phyloP scores from a whole-genome alignment of 768 basidiomycete genomes.

The Nidula microcarpa region DNA sequence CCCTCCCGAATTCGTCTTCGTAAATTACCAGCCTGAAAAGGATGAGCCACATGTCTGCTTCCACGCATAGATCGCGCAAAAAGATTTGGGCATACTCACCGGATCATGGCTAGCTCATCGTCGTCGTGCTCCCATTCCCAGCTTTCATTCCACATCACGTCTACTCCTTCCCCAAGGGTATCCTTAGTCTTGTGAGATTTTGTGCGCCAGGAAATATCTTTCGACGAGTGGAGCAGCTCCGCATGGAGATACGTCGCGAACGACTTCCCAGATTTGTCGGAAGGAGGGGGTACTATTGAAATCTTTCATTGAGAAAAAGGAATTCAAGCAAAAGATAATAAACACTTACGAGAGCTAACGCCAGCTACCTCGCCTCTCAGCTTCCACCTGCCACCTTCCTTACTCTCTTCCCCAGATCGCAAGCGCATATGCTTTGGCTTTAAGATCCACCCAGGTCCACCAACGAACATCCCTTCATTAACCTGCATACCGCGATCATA shows the following conservation, averaged over 20 bases:
- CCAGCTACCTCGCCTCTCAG: constrained; percentile 36
- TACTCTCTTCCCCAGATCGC: constrained; percentile 1
- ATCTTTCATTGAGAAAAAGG: not conserved
- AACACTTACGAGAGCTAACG: constrained; percentile 37
- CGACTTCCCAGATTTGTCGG: constrained; percentile 29
- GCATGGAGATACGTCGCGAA: constrained; percentile 42
- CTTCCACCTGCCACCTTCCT: constrained; percentile 7
- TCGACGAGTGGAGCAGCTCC: constrained; percentile 37
- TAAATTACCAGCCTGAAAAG: constrained; percentile 27
- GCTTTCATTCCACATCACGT: constrained; percentile 37
- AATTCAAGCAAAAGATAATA: not conserved
- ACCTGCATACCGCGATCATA: constrained; percentile 56
- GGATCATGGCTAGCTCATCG: constrained; percentile 52
- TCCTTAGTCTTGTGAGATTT: constrained; percentile 32
- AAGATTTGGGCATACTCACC: constrained; percentile 21
- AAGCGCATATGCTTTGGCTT: constrained; percentile 35
- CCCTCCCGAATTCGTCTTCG: constrained; percentile 38
- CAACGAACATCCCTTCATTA: constrained; percentile 62
- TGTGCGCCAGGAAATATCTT: constrained; percentile 41
- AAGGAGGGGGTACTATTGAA: constrained; percentile 41
- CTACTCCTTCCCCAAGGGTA: constrained; percentile 24
- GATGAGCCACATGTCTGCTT: not conserved
- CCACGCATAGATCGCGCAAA: not conserved
- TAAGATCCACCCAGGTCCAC: constrained; percentile 50
- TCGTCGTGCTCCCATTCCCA: constrained; percentile 48